Conservation (phyloP, 768 basidiomycete genomes). For the Fibroporia radiculosa region DNA sequence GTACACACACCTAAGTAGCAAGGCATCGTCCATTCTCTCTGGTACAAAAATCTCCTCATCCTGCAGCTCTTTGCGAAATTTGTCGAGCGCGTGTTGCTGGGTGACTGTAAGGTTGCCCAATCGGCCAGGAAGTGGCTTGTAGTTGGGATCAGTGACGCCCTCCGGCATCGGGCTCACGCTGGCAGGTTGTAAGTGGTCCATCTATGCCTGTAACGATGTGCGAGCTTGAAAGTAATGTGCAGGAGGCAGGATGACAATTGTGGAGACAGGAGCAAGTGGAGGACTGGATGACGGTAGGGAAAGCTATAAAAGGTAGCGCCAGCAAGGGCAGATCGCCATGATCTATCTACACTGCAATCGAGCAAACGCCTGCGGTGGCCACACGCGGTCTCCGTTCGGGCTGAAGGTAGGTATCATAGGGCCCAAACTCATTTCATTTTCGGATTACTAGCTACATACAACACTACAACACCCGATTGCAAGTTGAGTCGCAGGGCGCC, state of each 20-base stretch:
- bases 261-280: neutral
- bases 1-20: slow-evolving; percentile 50
- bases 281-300: neutral
- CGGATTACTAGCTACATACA: slow-evolving; percentile 1
- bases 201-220: neutral
- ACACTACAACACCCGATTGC: slow-evolving; percentile 19
- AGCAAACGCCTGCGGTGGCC: neutral
- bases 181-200: slow-evolving; percentile 20
- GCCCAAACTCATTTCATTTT: neutral
- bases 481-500: slow-evolving; percentile 25
- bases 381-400: neutral
- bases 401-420: neutral
- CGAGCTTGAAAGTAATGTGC: neutral
- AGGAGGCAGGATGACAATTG: no score
- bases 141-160: slow-evolving; percentile 56
- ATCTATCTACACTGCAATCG: neutral
- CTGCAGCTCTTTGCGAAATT: slow-evolving; percentile 56
- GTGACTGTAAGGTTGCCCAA: slow-evolving; percentile 66
- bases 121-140: slow-evolving; percentile 61
- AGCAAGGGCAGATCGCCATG: neutral
- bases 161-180: slow-evolving; percentile 49
- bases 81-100: slow-evolving; percentile 60
- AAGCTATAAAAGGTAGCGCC: neutral
- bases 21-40: slow-evolving; percentile 63
- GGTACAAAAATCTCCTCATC: slow-evolving; percentile 53